phyloP scores from a whole-genome alignment of 2,329 filamentous ascomycete genomes.

The Trichoderma citrinoviride region DNA sequence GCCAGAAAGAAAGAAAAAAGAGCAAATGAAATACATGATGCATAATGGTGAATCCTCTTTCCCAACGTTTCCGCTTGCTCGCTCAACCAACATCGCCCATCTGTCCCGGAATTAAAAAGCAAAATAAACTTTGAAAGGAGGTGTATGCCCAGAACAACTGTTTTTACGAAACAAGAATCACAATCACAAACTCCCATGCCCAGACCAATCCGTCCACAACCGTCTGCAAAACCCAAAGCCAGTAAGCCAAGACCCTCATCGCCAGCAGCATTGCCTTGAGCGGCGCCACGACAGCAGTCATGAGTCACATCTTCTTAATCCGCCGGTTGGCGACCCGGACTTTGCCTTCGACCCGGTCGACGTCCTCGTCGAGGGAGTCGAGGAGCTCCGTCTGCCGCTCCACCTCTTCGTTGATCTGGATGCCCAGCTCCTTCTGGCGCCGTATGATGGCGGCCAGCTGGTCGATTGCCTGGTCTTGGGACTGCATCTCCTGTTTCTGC shows the following conservation, averaged over 20 bases:
- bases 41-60: neutral
- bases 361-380: conserved; percentile 63
- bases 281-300: conserved; percentile 26
- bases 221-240: conserved; percentile 31
- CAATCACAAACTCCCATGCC: conserved; percentile 30
- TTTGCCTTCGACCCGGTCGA: conserved; percentile 64
- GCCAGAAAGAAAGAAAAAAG: neutral
- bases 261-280: conserved; percentile 32
- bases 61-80: conserved; percentile 9
- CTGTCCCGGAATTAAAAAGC: neutral
- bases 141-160: conserved; percentile 16
- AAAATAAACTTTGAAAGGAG: neutral
- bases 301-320: conserved; percentile 60
- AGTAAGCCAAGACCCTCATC: conserved; percentile 34
- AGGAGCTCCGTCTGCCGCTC: conserved; percentile 70
- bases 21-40: neutral
- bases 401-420: conserved; percentile 72
- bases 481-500: conserved; percentile 69
- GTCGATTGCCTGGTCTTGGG: conserved; percentile 72
- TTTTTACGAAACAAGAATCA: conserved; percentile 29
- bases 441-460: conserved; percentile 66
- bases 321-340: conserved; percentile 71
- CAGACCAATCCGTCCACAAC: conserved; percentile 30
- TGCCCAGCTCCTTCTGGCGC: conserved; percentile 73
- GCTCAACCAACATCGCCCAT: neutral